A percentile compares a stretch with the other conserved stretches of the same genome.
Evolutionary conservation across 176 grass and related monocot genomes (phyloP).

Genomic region (Juncus inflexus): DNA sequence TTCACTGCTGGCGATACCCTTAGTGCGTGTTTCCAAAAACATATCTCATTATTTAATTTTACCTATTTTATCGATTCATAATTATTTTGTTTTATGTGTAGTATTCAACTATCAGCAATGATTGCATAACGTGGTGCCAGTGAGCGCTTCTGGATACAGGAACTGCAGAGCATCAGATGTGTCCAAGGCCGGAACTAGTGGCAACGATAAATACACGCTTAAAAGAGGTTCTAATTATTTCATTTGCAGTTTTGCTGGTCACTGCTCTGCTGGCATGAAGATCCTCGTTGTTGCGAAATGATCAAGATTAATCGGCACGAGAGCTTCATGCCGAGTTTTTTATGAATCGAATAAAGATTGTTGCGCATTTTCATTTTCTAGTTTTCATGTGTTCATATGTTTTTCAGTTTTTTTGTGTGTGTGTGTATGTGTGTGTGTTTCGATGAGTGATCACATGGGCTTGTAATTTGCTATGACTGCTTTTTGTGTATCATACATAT

Average conservation of each 20-base stretch:
- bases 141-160: slow-evolving; percentile 33
- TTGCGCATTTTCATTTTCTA: background rate
- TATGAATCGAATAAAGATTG: slow-evolving; percentile 30
- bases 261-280: slow-evolving; percentile 57
- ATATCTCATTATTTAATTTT: background rate
- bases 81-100: background rate
- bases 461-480: background rate
- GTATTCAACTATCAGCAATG: slow-evolving; percentile 60
- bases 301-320: background rate
- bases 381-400: background rate
- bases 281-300: background rate
- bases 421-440: background rate
- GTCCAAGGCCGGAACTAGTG: slow-evolving; percentile 12
- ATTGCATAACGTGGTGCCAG: slow-evolving; percentile 54
- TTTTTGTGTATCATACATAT: background rate
- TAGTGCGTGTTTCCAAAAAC: slow-evolving; percentile 24
- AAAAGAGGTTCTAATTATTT: slow-evolving; percentile 63
- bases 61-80: background rate
- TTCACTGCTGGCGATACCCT: slow-evolving; percentile 50
- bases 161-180: slow-evolving; percentile 35
- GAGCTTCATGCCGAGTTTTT: background rate
- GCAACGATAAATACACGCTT: slow-evolving; percentile 33
- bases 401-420: background rate
- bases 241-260: slow-evolving; percentile 62
- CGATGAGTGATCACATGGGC: background rate